Evolutionary conservation across 371 early-diverging fungal species (phyloP).

Genomic region (Homolaphlyctis polyrhiza): DNA sequence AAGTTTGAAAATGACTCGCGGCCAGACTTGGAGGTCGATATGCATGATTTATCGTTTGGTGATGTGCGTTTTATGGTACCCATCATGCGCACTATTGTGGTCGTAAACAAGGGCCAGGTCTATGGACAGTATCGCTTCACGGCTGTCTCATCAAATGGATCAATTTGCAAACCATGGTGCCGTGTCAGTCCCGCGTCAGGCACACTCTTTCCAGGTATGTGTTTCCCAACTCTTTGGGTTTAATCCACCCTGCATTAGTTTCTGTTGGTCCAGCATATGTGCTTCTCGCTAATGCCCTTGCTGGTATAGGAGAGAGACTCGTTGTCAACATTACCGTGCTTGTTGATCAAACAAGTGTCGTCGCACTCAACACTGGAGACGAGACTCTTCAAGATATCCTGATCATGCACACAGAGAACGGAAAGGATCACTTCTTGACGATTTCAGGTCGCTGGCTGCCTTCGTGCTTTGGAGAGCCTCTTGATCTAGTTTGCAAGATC

Average conservation of each 20-base stretch:
- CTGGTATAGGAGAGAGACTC: conserved; percentile 45
- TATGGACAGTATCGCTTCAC: conserved; percentile 66
- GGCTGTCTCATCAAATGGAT: conserved; percentile 52
- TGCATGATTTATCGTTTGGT: conserved; percentile 69
- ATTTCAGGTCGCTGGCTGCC: conserved; percentile 64
- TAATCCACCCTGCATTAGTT: too few species aligned
- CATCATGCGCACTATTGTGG: conserved; percentile 46
- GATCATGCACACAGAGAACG: conserved; percentile 72
- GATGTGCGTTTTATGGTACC: conserved; percentile 62
- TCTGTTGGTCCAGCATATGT: conserved; percentile 57
- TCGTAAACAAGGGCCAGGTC: conserved; percentile 76
- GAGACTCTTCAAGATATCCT: conserved; percentile 70
- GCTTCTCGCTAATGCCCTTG: neutral
- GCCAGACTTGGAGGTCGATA: conserved; percentile 63
- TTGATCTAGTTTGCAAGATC: conserved; percentile 1
- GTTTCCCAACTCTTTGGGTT: conserved; percentile 12
- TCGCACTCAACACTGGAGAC: conserved; percentile 58
- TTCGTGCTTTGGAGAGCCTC: conserved; percentile 62
- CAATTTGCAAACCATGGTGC: conserved; percentile 62
- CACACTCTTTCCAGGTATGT: conserved; percentile 61
- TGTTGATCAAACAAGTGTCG: conserved; percentile 59
- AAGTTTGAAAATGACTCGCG: conserved; percentile 72
- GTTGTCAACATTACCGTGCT: conserved; percentile 62
- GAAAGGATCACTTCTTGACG: conserved; percentile 79
- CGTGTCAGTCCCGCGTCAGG: conserved; percentile 59